Evolutionary conservation across 345 rosid species (phyloP).

Genomic region (Rhodomyrtus tomentosa): DNA sequence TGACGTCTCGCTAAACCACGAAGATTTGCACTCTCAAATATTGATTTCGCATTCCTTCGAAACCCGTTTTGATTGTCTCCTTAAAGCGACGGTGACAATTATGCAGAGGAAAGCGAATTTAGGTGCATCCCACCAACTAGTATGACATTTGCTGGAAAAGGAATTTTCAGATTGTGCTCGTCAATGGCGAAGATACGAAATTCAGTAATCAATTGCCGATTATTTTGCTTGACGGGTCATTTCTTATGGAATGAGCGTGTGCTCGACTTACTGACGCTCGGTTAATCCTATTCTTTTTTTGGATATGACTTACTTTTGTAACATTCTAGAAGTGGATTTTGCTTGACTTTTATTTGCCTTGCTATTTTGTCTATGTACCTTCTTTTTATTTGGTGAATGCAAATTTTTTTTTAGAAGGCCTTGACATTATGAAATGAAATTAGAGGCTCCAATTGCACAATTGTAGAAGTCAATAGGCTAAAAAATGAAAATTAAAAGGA

Average conservation of each 20-base stretch:
- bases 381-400: no score
- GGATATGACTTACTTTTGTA: neutral
- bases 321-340: neutral
- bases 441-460: neutral
- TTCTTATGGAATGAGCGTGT: fast-evolving
- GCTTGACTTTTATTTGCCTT: neutral
- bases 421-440: neutral
- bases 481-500: neutral
- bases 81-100: fast-evolving
- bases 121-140: fast-evolving
- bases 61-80: neutral
- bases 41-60: fast-evolving
- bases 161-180: fast-evolving
- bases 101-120: fast-evolving
- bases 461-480: neutral
- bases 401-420: no score
- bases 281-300: neutral
- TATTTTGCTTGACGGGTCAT: neutral
- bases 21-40: fast-evolving
- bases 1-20: fast-evolving
- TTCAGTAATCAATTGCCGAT: neutral
- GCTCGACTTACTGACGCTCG: neutral
- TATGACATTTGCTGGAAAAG: fast-evolving
- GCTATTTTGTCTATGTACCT: neutral
- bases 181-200: neutral